phyloP scores from a whole-genome alignment of 176 grass and related monocot genomes.

The Eragrostis curvula region DNA sequence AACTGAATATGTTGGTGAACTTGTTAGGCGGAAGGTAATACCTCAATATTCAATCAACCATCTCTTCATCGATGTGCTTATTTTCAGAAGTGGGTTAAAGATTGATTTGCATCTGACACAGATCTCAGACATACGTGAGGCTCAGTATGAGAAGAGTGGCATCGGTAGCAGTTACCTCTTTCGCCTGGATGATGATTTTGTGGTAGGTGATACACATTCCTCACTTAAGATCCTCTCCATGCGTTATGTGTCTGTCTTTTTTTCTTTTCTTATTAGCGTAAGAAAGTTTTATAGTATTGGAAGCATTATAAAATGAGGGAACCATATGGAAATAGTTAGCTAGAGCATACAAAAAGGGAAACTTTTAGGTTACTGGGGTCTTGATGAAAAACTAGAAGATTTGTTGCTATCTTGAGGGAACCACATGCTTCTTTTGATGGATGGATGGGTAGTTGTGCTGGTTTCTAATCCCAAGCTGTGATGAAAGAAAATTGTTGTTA shows the following conservation, averaged over 20 bases:
- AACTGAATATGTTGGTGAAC: constrained; percentile 97
- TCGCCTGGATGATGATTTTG: constrained; percentile 94
- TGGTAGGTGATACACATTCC: constrained; percentile 62
- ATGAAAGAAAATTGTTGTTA: neutral
- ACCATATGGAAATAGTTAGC: constrained; percentile 1
- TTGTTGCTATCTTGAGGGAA: neutral
- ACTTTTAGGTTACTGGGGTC: neutral
- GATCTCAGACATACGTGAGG: constrained; percentile 89
- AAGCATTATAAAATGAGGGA: constrained; percentile 1
- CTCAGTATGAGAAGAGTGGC: constrained; percentile 85
- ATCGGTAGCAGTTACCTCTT: constrained; percentile 98
- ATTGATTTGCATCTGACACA: constrained; percentile 47
- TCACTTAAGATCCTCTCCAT: neutral
- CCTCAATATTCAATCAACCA: constrained; percentile 38
- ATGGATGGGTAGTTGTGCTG: neutral
- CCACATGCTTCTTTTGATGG: constrained; percentile 12
- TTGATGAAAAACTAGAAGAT: neutral
- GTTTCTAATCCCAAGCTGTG: neutral
- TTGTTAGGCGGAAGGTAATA: constrained; percentile 77
- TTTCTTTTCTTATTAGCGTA: constrained; percentile 14
- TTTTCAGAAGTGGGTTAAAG: constrained; percentile 14
- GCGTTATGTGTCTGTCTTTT: neutral
- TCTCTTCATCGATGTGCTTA: constrained; percentile 33
- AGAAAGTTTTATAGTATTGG: constrained; percentile 17
- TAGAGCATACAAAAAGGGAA: neutral